phyloP scores from a whole-genome alignment of 2,329 filamentous ascomycete species.

The Fusarium abutilonis region DNA sequence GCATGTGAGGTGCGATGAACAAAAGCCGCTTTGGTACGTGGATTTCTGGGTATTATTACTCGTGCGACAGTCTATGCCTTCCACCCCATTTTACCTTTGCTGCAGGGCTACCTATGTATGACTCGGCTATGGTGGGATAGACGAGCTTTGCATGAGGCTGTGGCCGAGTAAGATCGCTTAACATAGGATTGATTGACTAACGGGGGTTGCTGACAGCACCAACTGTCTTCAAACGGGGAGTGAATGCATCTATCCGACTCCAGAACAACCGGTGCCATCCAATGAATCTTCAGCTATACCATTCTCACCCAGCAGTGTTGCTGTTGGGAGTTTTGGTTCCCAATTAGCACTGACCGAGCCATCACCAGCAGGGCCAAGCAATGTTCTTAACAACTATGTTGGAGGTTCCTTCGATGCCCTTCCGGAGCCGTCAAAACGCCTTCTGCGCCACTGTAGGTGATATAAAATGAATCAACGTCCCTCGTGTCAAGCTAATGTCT shows the following conservation, averaged over 20 bases:
- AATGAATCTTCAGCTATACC: conserved; percentile 40
- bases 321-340: conserved; percentile 15
- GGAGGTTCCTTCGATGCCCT: conserved; percentile 48
- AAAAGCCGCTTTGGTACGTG: conserved; percentile 57
- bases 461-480: not conserved
- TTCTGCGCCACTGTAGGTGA: conserved; percentile 46
- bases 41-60: conserved; percentile 18
- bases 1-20: conserved; percentile 59
- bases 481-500: conserved; percentile 22
- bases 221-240: conserved; percentile 58
- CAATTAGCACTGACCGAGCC: conserved; percentile 34
- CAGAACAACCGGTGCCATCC: conserved; percentile 41
- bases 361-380: conserved; percentile 32
- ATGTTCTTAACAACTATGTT: conserved; percentile 45
- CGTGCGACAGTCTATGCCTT: conserved; percentile 20
- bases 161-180: conserved; percentile 12
- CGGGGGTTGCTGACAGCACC: conserved; percentile 49
- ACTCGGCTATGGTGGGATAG: conserved; percentile 23
- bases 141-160: conserved; percentile 40
- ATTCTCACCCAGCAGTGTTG: conserved; percentile 30
- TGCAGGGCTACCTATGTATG: conserved; percentile 41
- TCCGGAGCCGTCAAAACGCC: conserved; percentile 46
- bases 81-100: conserved; percentile 27
- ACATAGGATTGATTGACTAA: conserved; percentile 35
- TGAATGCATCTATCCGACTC: conserved; percentile 53